Base-by-base conservation (phyloP, 805 yeast genomes). In the Candida dajiaensis region DNA sequence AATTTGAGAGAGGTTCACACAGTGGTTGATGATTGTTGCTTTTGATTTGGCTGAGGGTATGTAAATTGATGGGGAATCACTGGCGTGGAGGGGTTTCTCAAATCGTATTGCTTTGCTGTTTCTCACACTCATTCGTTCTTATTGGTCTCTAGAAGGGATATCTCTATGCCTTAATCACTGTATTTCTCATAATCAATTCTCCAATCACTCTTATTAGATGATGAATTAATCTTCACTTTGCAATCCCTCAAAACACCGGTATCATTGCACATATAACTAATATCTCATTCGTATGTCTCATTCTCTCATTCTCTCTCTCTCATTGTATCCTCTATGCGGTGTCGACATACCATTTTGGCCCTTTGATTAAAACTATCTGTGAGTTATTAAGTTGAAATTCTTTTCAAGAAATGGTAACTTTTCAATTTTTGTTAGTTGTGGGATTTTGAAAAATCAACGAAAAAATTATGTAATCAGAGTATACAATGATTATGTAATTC, bases 281-380 rank as follows among this genome's bases (percentile, higher is more conserved):
- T 22, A 22, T 22, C 23, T 6, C 8, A 22, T 22, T 8, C 7
- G 9, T 13, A 11, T 13, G n/a, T n/a, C n/a, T 29, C 18, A 15
- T n/a, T 29, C 35, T 6, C 20, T 16, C 18, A 16, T 9, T 12
- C n/a, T 13, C n/a, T 20, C 23, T 7, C 26, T 37, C 40, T 37
- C 25, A 11, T 3, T 21, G 2, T 15, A 18, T 37, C 16, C 40
- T 11, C 26, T 6, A 23, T 12, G 16, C 21, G 15, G 40, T 6
- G 2, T 20, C 8, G 21, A 52, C 55, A 45, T 52, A 52, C 55
- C 55, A 52, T 52, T 50, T 51, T 52, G 52, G 45, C 43, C 43
- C 20, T 41, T 44, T 46, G 41, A 44, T 42, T 46, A 44, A 45
- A 42, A 43, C 43, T 45, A 41, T 38, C 15, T 40, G 41, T 35